These are phyloP conservation scores for Clarireedia monteithiana DNA, from an alignment of 2,329 filamentous ascomycete genomes.

Conservation along the genomic window DNA sequence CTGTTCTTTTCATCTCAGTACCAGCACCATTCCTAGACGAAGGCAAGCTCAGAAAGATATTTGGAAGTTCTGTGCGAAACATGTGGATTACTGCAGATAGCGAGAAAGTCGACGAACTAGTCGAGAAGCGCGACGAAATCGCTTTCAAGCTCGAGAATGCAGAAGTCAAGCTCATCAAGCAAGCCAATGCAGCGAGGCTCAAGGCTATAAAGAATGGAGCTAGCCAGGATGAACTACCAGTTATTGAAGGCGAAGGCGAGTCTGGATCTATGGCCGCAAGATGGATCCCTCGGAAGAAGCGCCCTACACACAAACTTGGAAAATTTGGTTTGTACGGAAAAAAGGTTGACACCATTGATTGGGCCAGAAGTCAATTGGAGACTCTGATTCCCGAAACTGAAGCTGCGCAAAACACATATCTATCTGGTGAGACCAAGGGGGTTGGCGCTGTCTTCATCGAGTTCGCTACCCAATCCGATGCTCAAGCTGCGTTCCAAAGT, in stretches of 20 bases:
- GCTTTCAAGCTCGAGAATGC: conserved; percentile 79
- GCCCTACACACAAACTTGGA: conserved; percentile 69
- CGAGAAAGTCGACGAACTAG: conserved; percentile 69
- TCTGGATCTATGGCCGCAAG: conserved; percentile 64
- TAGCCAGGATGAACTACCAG: conserved; percentile 34
- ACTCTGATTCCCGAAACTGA: conserved; percentile 67
- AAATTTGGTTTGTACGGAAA: conserved; percentile 64
- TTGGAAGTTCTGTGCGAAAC: conserved; percentile 72
- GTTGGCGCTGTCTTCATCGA: conserved; percentile 74
- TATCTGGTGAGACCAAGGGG: conserved; percentile 53
- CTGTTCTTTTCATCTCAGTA: conserved; percentile 82
- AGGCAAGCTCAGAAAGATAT: conserved; percentile 68
- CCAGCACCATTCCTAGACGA: conserved; percentile 72
- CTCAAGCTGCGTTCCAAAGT: conserved; percentile 80
- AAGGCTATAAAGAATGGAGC: conserved; percentile 59
- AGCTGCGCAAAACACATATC: conserved; percentile 59
- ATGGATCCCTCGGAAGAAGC: conserved; percentile 65
- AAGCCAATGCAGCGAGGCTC: conserved; percentile 63
- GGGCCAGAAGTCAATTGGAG: conserved; percentile 71
- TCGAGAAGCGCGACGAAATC: conserved; percentile 72
- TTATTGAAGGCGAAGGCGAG: conserved; percentile 53
- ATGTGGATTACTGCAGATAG: conserved; percentile 79
- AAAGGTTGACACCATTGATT: conserved; percentile 92
- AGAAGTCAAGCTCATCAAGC: conserved; percentile 76
- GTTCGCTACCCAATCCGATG: conserved; percentile 73